Percentiles rank a stretch among this genome's conserved stretches.
Evolutionary conservation across 2,329 filamentous ascomycete species (phyloP).

Genomic region (Whalleya microplaca): DNA sequence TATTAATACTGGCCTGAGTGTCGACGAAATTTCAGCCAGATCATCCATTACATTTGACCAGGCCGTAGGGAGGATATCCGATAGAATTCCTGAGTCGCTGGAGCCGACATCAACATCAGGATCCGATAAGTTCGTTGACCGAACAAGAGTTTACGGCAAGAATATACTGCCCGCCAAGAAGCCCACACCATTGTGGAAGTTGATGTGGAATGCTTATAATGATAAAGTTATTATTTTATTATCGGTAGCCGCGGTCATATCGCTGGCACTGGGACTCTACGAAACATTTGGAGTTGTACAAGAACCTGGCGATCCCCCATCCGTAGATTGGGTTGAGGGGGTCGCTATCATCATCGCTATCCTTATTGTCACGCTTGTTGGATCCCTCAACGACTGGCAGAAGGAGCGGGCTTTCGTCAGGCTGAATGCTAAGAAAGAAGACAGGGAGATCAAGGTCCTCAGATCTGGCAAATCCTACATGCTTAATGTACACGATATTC

Average conservation of each 20-base stretch:
- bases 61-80: conserved; percentile 29
- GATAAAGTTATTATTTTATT: conserved; percentile 75
- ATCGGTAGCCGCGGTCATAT: conserved; percentile 69
- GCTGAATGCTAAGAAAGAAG: conserved; percentile 62
- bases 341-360: conserved; percentile 66
- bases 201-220: conserved; percentile 73
- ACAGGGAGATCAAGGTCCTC: conserved; percentile 64
- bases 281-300: conserved; percentile 58
- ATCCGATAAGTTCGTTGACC: conserved; percentile 48
- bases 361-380: conserved; percentile 63
- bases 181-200: conserved; percentile 57
- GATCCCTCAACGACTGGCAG: conserved; percentile 65
- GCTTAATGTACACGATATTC: conserved; percentile 65
- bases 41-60: conserved; percentile 38
- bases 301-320: conserved; percentile 42
- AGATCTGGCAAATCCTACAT: conserved; percentile 65
- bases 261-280: conserved; percentile 71
- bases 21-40: conserved; percentile 60
- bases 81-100: conserved; percentile 23
- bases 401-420: conserved; percentile 64
- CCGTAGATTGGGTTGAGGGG: conserved; percentile 65
- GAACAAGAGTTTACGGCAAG: conserved; percentile 61
- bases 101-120: conserved; percentile 17
- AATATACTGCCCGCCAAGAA: conserved; percentile 65
- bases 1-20: conserved; percentile 64